A percentile compares a stretch with the other conserved stretches of the same genome.
These are phyloP conservation scores for Quercus variabilis DNA, from an alignment of 306 rosid species.

Conservation along the genomic window DNA sequence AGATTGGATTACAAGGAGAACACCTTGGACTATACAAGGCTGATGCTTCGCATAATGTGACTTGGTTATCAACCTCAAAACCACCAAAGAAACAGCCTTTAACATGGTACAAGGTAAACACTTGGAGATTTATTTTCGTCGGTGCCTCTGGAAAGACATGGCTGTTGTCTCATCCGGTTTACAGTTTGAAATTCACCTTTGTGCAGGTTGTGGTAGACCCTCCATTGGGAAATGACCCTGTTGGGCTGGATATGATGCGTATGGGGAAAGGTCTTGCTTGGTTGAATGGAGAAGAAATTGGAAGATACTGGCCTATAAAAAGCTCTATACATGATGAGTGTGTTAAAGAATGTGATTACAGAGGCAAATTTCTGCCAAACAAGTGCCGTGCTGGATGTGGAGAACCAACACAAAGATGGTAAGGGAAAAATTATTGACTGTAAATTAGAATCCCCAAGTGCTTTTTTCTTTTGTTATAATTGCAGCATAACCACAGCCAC, in stretches of 20 bases:
- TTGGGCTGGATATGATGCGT: constrained; percentile 85
- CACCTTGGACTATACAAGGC: constrained; percentile 53
- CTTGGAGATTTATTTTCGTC: constrained; percentile 5
- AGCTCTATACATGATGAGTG: constrained; percentile 55
- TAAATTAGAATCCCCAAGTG: constrained; percentile 1
- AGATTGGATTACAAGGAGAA: constrained; percentile 88
- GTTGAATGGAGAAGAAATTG: constrained; percentile 97
- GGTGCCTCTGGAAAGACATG: not conserved
- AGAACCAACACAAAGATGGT: constrained; percentile 93
- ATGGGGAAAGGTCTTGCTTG: constrained; percentile 99
- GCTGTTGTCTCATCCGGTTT: constrained; percentile 16
- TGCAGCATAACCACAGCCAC: not conserved
- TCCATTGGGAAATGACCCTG: constrained; percentile 73
- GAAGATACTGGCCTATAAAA: constrained; percentile 88
- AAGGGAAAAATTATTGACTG: constrained; percentile 8
- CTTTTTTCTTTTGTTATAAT: not conserved
- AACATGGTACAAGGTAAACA: constrained; percentile 89
- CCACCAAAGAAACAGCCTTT: constrained; percentile 73
- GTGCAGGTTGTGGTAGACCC: constrained; percentile 72
- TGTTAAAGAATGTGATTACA: constrained; percentile 75
- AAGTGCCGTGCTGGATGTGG: constrained; percentile 91
- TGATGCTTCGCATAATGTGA: constrained; percentile 45
- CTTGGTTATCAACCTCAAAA: constrained; percentile 58
- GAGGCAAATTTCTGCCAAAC: constrained; percentile 81
- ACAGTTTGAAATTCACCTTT: constrained; percentile 3